Evolutionary conservation across 768 basidiomycete genomes (phyloP).

Genomic region (Lactarius psammicola): DNA sequence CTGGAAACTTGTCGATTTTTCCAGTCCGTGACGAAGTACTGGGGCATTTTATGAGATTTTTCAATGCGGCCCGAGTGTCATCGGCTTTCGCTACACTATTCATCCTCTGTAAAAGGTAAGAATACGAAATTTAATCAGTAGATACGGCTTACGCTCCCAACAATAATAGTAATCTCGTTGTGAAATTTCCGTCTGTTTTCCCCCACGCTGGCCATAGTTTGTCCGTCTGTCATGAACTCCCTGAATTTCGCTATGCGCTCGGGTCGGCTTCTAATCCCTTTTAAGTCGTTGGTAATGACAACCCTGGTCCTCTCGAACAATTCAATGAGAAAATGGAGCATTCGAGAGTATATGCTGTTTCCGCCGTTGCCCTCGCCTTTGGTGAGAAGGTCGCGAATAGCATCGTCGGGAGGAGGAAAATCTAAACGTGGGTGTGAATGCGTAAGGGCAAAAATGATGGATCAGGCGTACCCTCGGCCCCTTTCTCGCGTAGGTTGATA

Average conservation of each 20-base stretch:
- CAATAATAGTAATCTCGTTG: not conserved
- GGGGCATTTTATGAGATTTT: not conserved
- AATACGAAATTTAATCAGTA: not conserved
- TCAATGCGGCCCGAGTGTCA: rapidly evolving
- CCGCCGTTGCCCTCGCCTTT: too few species aligned
- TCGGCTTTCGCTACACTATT: rapidly evolving
- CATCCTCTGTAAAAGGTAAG: not conserved
- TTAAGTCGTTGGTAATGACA: not conserved
- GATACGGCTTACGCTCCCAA: not conserved
- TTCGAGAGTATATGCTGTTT: not conserved
- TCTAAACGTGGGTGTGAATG: not conserved
- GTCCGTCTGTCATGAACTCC: not conserved
- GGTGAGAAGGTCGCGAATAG: not conserved
- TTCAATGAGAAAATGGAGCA: not conserved
- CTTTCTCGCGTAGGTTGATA: not conserved
- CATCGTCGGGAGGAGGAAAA: not conserved
- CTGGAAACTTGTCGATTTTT: too few species aligned
- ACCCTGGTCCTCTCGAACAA: not conserved
- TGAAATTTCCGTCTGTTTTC: not conserved
- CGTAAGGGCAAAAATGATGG: not conserved
- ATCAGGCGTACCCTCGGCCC: not conserved
- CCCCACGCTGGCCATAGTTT: not conserved
- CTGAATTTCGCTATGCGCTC: not conserved
- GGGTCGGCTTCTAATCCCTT: not conserved
- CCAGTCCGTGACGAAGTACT: too few species aligned